Conservation (phyloP, 257 asterid species). For the Lithospermum erythrorhizon region DNA sequence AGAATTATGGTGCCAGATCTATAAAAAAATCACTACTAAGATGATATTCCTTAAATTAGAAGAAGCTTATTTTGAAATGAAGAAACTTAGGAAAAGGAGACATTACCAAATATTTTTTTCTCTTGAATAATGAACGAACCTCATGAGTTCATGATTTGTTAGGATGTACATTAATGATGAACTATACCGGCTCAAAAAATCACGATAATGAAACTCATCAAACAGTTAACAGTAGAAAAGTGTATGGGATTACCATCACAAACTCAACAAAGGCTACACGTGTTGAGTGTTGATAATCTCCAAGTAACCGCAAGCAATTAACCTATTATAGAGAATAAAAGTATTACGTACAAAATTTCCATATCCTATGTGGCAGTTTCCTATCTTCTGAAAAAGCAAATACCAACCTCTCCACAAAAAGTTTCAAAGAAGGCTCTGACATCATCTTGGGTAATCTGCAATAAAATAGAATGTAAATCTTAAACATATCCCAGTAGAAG, state of each 20-base stretch:
- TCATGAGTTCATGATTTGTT: no score
- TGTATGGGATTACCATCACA: conserved; percentile 51
- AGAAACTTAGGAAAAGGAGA: no score
- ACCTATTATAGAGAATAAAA: conserved; percentile 50
- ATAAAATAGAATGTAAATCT: conserved; percentile 11
- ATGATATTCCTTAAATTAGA: no score
- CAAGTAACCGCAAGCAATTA: conserved; percentile 91
- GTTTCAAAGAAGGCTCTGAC: conserved; percentile 51
- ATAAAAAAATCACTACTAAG: no score
- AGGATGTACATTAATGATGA: no score
- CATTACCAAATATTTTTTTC: no score
- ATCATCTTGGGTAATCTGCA: conserved; percentile 46
- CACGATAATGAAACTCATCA: no score
- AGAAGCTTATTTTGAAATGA: no score
- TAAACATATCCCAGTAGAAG: conserved; percentile 3
- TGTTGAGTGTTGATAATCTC: conserved; percentile 88
- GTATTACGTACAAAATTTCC: conserved; percentile 6
- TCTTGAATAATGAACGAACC: no score
- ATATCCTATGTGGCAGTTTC: conserved; percentile 4
- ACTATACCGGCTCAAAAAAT: no score
- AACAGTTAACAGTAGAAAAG: conserved; percentile 7
- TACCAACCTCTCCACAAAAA: conserved; percentile 52
- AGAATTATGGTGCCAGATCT: no score
- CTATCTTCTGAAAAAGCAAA: conserved; percentile 8
- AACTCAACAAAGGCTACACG: conserved; percentile 97